Conservation (phyloP, 177 flowering plant species). For the Vitis hybrid region DNA sequence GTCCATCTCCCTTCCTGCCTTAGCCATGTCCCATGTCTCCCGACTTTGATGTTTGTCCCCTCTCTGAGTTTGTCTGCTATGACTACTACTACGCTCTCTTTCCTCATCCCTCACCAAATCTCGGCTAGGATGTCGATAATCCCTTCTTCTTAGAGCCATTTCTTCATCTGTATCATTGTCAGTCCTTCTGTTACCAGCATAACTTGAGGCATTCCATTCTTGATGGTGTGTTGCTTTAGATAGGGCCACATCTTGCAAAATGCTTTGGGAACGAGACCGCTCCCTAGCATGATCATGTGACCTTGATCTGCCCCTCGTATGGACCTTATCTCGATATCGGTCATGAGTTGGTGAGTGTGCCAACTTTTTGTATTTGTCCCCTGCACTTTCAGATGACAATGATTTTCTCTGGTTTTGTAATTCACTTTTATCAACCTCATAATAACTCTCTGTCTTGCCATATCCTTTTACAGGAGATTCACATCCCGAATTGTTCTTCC, state of each 20-base stretch:
- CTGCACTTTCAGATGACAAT: slow-evolving; percentile 29
- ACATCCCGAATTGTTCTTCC: slow-evolving; percentile 15
- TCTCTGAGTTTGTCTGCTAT: slow-evolving; percentile 26
- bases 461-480: slow-evolving; percentile 23
- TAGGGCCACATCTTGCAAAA: slow-evolving; percentile 25
- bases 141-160: slow-evolving; percentile 17
- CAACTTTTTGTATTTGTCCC: slow-evolving; percentile 21
- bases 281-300: slow-evolving; percentile 43
- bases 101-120: slow-evolving; percentile 31
- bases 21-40: slow-evolving; percentile 11
- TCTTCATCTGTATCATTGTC: slow-evolving; percentile 32
- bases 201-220: slow-evolving; percentile 16
- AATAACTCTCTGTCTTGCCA: slow-evolving; percentile 17
- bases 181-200: slow-evolving; percentile 19
- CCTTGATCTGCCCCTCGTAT: slow-evolving; percentile 34
- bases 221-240: slow-evolving; percentile 8
- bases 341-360: slow-evolving; percentile 29
- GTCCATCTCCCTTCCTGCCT: slow-evolving; percentile 25
- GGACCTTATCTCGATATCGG: slow-evolving; percentile 21
- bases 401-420: slow-evolving; percentile 22
- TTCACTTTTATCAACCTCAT: slow-evolving; percentile 23
- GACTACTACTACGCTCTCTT: slow-evolving; percentile 34
- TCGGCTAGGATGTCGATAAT: slow-evolving; percentile 23
- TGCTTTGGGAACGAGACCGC: slow-evolving; percentile 42
- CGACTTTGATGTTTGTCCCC: slow-evolving; percentile 26